Conservation (phyloP, 306 rosid species). For the Lathyrus aphaca region DNA sequence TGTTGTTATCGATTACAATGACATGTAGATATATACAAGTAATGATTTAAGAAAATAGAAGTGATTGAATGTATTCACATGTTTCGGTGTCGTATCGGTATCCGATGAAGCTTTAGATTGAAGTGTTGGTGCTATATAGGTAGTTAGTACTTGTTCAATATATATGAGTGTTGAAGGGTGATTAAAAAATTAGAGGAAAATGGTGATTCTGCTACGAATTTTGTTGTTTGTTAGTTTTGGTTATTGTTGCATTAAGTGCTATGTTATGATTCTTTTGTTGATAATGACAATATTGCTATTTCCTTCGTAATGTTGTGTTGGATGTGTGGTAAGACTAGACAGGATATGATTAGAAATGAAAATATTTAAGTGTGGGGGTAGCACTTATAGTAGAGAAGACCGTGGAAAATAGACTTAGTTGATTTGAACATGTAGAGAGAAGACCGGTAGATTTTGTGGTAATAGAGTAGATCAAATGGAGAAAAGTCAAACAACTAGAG, state of each 20-base stretch:
- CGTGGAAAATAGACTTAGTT: no score
- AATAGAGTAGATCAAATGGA: no score
- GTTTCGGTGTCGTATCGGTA: background rate
- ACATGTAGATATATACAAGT: background rate
- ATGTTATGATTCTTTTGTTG: background rate
- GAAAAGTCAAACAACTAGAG: no score
- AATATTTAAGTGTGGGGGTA: no score
- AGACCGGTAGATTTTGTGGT: no score
- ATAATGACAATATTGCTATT: background rate
- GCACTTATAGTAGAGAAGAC: no score
- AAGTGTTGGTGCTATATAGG: background rate
- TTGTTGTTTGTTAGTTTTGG: conserved; percentile 14
- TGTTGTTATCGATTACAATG: background rate
- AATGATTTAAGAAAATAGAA: background rate
- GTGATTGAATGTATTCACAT: background rate
- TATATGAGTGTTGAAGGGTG: conserved; percentile 4
- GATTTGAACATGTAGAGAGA: no score
- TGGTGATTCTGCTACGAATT: background rate
- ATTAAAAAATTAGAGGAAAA: background rate
- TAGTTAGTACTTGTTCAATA: background rate
- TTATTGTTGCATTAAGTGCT: conserved; percentile 1
- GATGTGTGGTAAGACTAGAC: no score
- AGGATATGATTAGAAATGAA: no score
- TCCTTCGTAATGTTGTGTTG: background rate
- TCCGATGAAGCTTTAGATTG: background rate